A percentile compares a stretch with the other conserved stretches of the same genome.
Evolutionary conservation across 768 basidiomycete species (phyloP).

Genomic region (Phaeolepiota aurea): DNA sequence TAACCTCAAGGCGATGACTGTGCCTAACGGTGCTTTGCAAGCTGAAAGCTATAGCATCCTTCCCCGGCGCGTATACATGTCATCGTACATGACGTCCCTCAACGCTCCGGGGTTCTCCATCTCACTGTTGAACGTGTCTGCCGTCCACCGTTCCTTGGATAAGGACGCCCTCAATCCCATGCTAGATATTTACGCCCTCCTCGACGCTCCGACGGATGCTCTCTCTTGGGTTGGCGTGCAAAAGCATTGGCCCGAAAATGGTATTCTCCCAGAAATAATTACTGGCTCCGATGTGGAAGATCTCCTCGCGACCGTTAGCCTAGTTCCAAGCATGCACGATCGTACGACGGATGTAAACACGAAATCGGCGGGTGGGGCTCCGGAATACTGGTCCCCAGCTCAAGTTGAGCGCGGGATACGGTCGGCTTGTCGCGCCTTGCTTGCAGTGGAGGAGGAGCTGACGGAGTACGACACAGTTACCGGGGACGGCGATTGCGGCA

Average conservation of each 20-base stretch:
- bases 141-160: slow-evolving; percentile 11
- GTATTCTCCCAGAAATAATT: neutral
- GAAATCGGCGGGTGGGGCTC: neutral
- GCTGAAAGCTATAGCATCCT: too few relatives aligned
- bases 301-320: neutral
- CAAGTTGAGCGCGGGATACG: slow-evolving; percentile 16
- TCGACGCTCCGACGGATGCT: slow-evolving; percentile 36
- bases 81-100: slow-evolving; percentile 50
- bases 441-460: slow-evolving; percentile 39
- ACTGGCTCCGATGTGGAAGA: neutral
- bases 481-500: slow-evolving; percentile 59
- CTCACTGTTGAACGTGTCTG: slow-evolving; percentile 39
- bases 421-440: slow-evolving; percentile 31
- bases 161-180: neutral
- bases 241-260: slow-evolving; percentile 15
- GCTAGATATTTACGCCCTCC: slow-evolving; percentile 20
- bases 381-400: too few relatives aligned
- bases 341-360: neutral
- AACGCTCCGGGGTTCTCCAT: slow-evolving; percentile 55
- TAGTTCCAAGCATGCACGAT: neutral
- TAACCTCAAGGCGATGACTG: too few relatives aligned
- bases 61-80: slow-evolving; percentile 34
- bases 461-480: slow-evolving; percentile 53
- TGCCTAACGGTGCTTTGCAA: too few relatives aligned
- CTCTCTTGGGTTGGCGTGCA: slow-evolving; percentile 29